Evolutionary conservation across 148 eudicot genomes (phyloP), one percentile per base, ranked within the genome.

Genomic region (Agrostemma githago): DNA sequence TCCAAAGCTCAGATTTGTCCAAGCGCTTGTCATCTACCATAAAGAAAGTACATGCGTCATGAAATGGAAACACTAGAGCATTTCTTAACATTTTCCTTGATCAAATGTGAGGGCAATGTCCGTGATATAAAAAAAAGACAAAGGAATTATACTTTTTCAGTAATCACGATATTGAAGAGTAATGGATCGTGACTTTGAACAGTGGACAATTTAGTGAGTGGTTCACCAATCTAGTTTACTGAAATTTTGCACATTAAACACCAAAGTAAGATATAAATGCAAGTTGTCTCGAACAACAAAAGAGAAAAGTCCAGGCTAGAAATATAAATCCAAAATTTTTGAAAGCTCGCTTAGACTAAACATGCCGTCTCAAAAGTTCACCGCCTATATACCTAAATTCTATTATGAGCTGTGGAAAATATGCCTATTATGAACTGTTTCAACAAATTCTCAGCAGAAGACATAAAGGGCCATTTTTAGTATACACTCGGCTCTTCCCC

Each of bases 1-100:
- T 88, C 93, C 98, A 92, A 87, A 85, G 98, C 98, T 86, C 96
- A 90, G 75, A 87, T 86, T 86, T 88, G 89, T 88, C 97, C 98
- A 92, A 85, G 96, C 90, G 88, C 90, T 88, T 87, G 89, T 79
- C 87, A 94, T 94, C 97, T 94, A 94, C 89, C 91, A 92, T 89
- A 80, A 85, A 90, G 84, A 94, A 92, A 89, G 95, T 85, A 93
- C 86, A 78, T 81, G 75, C 58, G 93, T 89, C 93, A 89, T 89
- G 91, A 88, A 77, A 82, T 79, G 84, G 84, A 79, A 81, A 81
- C 60, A 84, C 56, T 74, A 77, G 76, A 81, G 81, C 74, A 83
- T 71, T 82, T 79, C 76, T 83, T 69, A 83, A 72, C 76, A 80
- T 84, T 83, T 79, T 77, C 92, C 93, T 83, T 78, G 70, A 63